phyloP scores from a whole-genome alignment of 345 rosid genomes.

The Salix exigua region DNA sequence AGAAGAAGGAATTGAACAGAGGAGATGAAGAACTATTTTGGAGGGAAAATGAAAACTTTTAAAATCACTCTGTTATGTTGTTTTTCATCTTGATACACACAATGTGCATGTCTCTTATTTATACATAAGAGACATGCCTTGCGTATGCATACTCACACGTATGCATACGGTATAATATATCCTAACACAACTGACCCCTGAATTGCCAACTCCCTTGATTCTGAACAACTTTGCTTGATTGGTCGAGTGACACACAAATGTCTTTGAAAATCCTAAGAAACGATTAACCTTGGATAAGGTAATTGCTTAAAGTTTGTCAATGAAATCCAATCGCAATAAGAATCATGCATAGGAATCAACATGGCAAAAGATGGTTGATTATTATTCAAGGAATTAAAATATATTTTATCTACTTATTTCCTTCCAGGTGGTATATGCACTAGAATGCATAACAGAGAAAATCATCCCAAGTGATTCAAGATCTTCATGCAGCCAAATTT shows the following conservation, averaged over 20 bases:
- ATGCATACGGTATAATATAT: too few species aligned
- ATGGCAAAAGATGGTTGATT: too few species aligned
- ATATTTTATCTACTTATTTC: background rate
- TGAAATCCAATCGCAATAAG: background rate
- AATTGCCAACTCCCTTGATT: slow-evolving; percentile 21
- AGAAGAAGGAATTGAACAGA: too few species aligned
- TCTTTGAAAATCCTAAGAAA: slow-evolving; percentile 26
- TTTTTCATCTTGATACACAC: too few species aligned
- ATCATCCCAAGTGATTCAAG: slow-evolving; percentile 6
- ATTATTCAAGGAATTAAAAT: too few species aligned
- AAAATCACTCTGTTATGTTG: too few species aligned
- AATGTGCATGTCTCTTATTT: too few species aligned
- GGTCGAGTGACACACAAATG: slow-evolving; percentile 29
- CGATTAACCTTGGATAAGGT: slow-evolving; percentile 38
- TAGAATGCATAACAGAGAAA: slow-evolving; percentile 28
- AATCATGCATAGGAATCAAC: background rate
- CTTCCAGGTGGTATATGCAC: slow-evolving; percentile 29
- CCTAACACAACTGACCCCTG: slow-evolving; percentile 17
- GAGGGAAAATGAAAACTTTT: too few species aligned
- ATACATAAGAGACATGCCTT: too few species aligned
- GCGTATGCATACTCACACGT: too few species aligned
- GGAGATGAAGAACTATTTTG: too few species aligned
- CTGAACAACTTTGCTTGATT: slow-evolving; percentile 33
- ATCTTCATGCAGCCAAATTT: slow-evolving; percentile 16
- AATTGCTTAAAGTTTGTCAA: background rate